Conservation (phyloP, 805 yeast species). For the Sugiyamaella mastotermitis region DNA sequence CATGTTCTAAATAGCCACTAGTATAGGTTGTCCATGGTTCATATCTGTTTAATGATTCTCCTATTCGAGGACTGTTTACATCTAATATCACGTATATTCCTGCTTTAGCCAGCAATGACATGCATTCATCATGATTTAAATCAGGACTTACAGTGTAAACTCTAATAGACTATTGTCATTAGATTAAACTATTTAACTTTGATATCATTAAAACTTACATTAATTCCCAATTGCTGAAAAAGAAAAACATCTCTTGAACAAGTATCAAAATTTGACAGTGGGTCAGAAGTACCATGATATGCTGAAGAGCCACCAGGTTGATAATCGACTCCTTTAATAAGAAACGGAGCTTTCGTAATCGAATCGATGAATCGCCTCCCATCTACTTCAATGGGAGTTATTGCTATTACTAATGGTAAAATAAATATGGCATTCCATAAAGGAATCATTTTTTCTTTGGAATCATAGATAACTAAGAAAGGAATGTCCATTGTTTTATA, state of each 20-base stretch:
- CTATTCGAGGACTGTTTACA: slow-evolving; percentile 78
- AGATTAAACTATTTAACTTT: not conserved
- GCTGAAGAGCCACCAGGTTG: slow-evolving; percentile 91
- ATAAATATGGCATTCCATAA: too few relatives aligned
- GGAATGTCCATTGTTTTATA: too few relatives aligned
- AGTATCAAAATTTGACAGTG: slow-evolving; percentile 60
- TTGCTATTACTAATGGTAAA: too few relatives aligned
- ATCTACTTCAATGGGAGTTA: slow-evolving; percentile 63
- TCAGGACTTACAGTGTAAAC: slow-evolving; percentile 83
- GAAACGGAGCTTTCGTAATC: slow-evolving; percentile 72
- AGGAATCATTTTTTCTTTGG: too few relatives aligned
- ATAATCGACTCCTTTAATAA: slow-evolving; percentile 51
- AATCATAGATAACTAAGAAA: too few relatives aligned
- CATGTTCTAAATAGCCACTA: slow-evolving; percentile 61
- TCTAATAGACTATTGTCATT: slow-evolving; percentile 52
- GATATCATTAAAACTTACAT: slow-evolving; percentile 27
- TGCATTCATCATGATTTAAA: slow-evolving; percentile 79
- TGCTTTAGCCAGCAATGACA: slow-evolving; percentile 85
- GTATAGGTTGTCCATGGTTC: slow-evolving; percentile 92
- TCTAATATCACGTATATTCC: slow-evolving; percentile 90
- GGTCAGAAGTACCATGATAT: slow-evolving; percentile 50
- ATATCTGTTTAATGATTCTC: slow-evolving; percentile 78
- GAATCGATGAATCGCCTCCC: slow-evolving; percentile 75
- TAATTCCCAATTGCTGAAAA: slow-evolving; percentile 79
- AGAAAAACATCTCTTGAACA: slow-evolving; percentile 80